Base-by-base conservation (phyloP, 345 rosid genomes). In the Lumnitzera littorea region DNA sequence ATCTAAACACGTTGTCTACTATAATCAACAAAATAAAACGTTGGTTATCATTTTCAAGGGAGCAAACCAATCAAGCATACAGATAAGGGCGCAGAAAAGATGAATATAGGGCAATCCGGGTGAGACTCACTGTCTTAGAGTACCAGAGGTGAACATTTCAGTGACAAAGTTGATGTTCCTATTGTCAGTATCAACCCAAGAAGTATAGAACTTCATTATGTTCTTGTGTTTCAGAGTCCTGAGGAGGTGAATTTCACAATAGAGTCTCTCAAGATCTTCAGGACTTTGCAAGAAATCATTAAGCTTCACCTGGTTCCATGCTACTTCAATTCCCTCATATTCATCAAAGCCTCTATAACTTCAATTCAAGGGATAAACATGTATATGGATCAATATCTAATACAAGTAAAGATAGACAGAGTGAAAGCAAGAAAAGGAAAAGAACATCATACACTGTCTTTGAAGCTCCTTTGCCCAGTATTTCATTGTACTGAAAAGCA, bases 231-330 rank as follows among this genome's bases (percentile, higher is more conserved):
- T 91, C 78, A 94, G 53, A 20, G 96, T 91, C 76, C 89, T 91
- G 14, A 95, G 95, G 1, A 95, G 78, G 72, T 95, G 96, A 76
- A 95, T 95, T 78, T 95, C 99, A 69, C 95, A 77, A 80, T 86
- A 88, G 24, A 94, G 87, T 66, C 92, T 88, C 72, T 91, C 95
- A 12, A 95, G 85, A 61, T 84, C 95, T 62, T 91, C 89, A 49
- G 96, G 96, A 50, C 88, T 88, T 59, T 80, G 92, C 9, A 90
- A 68, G 80, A 88, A 95, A 75, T 95, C 86, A 41, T 85, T 77
- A 62, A 95, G 91, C 86, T 88, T 95, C 62, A 95, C 97, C 71
- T 88, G 96, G 70, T 95, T 95, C 99, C 99, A 95, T 17, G 99
- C 97, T 36, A 95, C 97, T 64, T 94, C 97, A 62, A 91, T 84